Percentiles rank a stretch among this genome's conserved stretches.
Evolutionary conservation across 495 filamentous ascomycete species (phyloP).

Genomic region (Rhypophila decipiens): DNA sequence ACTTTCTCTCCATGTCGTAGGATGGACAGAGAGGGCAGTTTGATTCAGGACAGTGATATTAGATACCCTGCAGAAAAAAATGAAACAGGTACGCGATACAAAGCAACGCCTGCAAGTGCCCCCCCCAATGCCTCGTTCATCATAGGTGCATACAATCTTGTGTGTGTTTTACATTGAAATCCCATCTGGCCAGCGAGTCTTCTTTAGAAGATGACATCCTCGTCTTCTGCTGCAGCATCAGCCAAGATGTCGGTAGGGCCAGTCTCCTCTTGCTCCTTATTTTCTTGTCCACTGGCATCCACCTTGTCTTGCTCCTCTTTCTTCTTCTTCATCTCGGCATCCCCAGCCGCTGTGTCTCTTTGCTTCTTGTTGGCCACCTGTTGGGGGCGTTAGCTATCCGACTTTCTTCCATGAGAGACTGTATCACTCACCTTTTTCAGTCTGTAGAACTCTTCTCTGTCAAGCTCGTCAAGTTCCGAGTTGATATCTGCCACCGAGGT

Average conservation of each 20-base stretch:
- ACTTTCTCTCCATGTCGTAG: too few species aligned
- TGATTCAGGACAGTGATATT: not conserved
- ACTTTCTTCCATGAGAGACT: not conserved
- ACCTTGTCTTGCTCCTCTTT: constrained; percentile 32
- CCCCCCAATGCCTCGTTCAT: too few species aligned
- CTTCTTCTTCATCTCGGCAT: constrained; percentile 63
- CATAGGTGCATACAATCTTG: constrained; percentile 9
- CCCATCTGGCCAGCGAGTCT: not conserved
- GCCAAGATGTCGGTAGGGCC: constrained; percentile 64
- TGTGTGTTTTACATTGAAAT: too few species aligned
- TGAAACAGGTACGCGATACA: too few species aligned
- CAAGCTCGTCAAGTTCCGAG: constrained; percentile 94
- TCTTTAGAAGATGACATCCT: constrained; percentile 93
- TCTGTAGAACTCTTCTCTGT: constrained; percentile 97
- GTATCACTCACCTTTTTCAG: constrained; percentile 66
- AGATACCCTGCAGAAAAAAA: constrained; percentile 18
- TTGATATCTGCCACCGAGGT: constrained; percentile 77
- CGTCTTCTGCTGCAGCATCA: constrained; percentile 79
- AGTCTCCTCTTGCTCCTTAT: constrained; percentile 42
- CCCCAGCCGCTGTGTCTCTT: constrained; percentile 66
- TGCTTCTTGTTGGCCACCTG: constrained; percentile 88
- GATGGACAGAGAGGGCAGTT: too few species aligned
- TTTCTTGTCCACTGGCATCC: constrained; percentile 29
- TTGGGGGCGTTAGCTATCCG: not conserved
- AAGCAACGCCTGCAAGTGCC: too few species aligned